Percentiles rank a stretch among this genome's conserved stretches.
phyloP scores from a whole-genome alignment of 768 basidiomycete genomes.

The Rhizopogon vulgaris region DNA sequence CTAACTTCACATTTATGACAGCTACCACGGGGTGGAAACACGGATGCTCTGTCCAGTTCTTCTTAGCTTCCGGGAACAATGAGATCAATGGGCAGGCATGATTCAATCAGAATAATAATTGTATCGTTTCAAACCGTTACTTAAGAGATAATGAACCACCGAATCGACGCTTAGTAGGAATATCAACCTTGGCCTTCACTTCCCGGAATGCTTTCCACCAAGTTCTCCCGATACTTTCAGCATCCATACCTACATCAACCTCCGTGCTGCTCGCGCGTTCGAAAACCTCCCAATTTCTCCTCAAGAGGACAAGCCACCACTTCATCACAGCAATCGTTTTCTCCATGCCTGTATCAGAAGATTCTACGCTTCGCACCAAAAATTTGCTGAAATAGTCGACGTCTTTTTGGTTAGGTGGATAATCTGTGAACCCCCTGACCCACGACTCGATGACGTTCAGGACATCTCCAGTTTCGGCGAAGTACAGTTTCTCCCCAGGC shows the following conservation, averaged over 20 bases:
- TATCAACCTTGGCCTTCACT: conserved; percentile 63
- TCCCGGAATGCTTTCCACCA: conserved; percentile 82
- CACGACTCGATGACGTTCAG: conserved; percentile 68
- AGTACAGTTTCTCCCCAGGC: conserved; percentile 49
- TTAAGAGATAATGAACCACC: conserved; percentile 64
- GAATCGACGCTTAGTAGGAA: conserved; percentile 58
- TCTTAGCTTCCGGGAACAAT: conserved; percentile 51
- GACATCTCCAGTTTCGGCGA: conserved; percentile 66
- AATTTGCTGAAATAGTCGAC: conserved; percentile 71
- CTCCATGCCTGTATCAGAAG: conserved; percentile 62
- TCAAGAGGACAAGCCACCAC: conserved; percentile 76
- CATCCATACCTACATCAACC: conserved; percentile 27
- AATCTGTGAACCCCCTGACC: conserved; percentile 58
- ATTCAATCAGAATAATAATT: neutral
- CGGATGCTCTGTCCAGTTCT: conserved; percentile 36
- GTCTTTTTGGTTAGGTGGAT: conserved; percentile 68
- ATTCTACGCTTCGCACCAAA: conserved; percentile 62
- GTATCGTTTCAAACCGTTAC: conserved; percentile 23
- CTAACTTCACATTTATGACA: conserved; percentile 34
- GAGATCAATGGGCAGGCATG: conserved; percentile 3
- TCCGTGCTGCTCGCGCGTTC: conserved; percentile 33
- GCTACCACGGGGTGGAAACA: conserved; percentile 24
- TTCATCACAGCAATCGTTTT: conserved; percentile 64
- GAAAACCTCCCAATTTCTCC: conserved; percentile 55
- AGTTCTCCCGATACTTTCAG: conserved; percentile 46